Base-by-base conservation (phyloP, 1,139 yeast species). In the Zygoascus meyerae region DNA sequence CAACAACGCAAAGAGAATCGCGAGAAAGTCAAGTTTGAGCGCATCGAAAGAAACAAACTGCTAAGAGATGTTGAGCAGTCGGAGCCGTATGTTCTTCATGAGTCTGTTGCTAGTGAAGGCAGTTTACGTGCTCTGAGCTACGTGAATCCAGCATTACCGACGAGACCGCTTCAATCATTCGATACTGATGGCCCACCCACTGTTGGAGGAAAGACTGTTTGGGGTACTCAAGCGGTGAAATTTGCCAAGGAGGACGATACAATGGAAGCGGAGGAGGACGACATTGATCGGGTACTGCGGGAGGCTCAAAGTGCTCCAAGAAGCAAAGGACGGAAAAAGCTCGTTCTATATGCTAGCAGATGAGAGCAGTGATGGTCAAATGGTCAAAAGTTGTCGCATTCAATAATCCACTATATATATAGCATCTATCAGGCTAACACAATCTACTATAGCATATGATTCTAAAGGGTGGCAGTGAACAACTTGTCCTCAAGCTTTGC, bases 1-100 rank as follows among this genome's bases (percentile, higher is more conserved):
- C 84, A 81, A 60, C 72, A 77, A 46, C 72, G 73, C 40, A 72
- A 73, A 46, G 97, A 87, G 56, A 95, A 86, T 49, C 70, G 78
- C 47, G 78, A 81, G 50, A 73, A 78, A 50, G 71, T 69, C 48
- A 66, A 74, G 28, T 90, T 89, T 29, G 75, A 83, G 52, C 71
- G 70, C 42, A 76, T 77, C 50, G 79, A 82, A 50, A 95, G 58
- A 14, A 50, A 53, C 14, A 64, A 62, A 29, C 52, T 63, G 18
- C 54, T 59, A 6, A 54, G 52, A 32, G 67, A 62, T 28, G 48
- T 53, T 12, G 42, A 17, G 33, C 44, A 42, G 33, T 33, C 33
- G 15, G 17, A 30, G 14, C 45, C 45, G 11, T 42, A 35, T 35
- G 45, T 35, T 37, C 32, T 51, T 50, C 34, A 60, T 57, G 28